Conservation (phyloP, 1,284 basidiomycete genomes). For the Rhodotorula sp. region DNA sequence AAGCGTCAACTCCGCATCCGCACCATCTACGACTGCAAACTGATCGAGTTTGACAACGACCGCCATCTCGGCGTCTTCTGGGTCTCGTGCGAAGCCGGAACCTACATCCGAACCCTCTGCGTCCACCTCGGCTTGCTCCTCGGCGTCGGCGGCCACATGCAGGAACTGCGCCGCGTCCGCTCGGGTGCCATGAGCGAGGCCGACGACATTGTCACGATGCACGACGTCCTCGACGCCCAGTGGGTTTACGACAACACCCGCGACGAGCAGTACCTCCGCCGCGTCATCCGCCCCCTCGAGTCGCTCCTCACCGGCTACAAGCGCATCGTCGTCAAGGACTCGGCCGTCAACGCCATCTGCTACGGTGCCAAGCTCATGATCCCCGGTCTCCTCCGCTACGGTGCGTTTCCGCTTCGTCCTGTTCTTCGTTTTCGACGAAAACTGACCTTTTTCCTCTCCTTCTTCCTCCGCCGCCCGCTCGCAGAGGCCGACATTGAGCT, state of each 20-base stretch:
- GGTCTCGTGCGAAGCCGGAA: constrained; percentile 98
- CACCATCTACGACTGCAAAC: constrained; percentile 94
- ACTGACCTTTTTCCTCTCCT: not conserved
- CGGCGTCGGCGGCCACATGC: constrained; percentile 99
- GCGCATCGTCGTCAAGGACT: constrained; percentile 98
- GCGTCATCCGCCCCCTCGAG: constrained; percentile 92
- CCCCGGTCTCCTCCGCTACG: constrained; percentile 91
- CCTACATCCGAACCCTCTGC: constrained; percentile 96
- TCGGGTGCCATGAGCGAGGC: constrained; percentile 96
- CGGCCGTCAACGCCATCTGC: constrained; percentile 98
- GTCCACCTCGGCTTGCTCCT: constrained; percentile 93
- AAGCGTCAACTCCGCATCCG: constrained; percentile 97
- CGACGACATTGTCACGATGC: constrained; percentile 99
- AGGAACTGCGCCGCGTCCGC: constrained; percentile 91
- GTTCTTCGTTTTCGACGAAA: not conserved
- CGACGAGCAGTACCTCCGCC: constrained; percentile 94
- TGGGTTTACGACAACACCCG: constrained; percentile 99
- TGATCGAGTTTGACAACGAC: constrained; percentile 97
- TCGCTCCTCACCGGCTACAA: constrained; percentile 94
- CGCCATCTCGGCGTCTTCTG: constrained; percentile 96
- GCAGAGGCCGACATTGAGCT: constrained; percentile 86
- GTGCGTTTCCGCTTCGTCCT: constrained; percentile 29
- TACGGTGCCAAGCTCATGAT: constrained; percentile 99
- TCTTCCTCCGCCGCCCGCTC: not conserved
- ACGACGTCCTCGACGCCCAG: constrained; percentile 98